phyloP scores from a whole-genome alignment of 2,329 filamentous ascomycete species.

The Diaporthe vexans region DNA sequence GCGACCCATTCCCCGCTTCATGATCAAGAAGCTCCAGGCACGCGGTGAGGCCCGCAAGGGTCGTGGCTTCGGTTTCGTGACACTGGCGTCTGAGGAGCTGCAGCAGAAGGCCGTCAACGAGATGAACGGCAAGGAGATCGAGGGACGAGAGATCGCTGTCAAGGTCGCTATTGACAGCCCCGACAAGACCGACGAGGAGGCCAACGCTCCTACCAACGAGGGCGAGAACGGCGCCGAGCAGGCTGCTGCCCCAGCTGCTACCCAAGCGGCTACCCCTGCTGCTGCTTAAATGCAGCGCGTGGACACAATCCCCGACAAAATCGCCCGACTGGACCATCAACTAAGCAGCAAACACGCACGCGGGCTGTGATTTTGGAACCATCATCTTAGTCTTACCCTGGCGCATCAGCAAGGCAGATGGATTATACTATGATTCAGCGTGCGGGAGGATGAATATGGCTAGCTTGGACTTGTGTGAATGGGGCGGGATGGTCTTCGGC shows the following conservation, averaged over 20 bases:
- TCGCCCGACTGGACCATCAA: slow-evolving; percentile 26
- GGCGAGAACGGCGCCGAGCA: slow-evolving; percentile 60
- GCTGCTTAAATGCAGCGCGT: slow-evolving; percentile 50
- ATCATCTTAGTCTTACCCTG: slow-evolving; percentile 42
- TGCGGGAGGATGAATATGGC: slow-evolving; percentile 44
- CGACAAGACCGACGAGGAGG: slow-evolving; percentile 93
- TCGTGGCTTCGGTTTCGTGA: slow-evolving; percentile 98
- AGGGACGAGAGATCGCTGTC: slow-evolving; percentile 98
- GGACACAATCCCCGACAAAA: slow-evolving; percentile 10
- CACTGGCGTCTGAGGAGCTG: slow-evolving; percentile 91
- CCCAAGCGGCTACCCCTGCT: slow-evolving; percentile 41
- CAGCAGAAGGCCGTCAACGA: slow-evolving; percentile 97
- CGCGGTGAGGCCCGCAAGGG: slow-evolving; percentile 99
- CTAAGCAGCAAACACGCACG: slow-evolving; percentile 27
- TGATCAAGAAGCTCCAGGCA: slow-evolving; percentile 99
- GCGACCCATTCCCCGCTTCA: slow-evolving; percentile 98
- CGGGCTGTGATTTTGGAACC: slow-evolving; percentile 32
- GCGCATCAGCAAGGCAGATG: slow-evolving; percentile 37
- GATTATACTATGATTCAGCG: slow-evolving; percentile 44
- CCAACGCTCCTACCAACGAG: slow-evolving; percentile 65
- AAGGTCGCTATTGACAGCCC: slow-evolving; percentile 99
- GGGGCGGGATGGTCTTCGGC: slow-evolving; percentile 36
- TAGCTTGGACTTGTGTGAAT: slow-evolving; percentile 41
- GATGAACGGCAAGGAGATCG: slow-evolving; percentile 99
- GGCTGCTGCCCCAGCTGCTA: slow-evolving; percentile 42